Conservation (phyloP, 1,284 basidiomycete species). For the Lentinus polychrous region DNA sequence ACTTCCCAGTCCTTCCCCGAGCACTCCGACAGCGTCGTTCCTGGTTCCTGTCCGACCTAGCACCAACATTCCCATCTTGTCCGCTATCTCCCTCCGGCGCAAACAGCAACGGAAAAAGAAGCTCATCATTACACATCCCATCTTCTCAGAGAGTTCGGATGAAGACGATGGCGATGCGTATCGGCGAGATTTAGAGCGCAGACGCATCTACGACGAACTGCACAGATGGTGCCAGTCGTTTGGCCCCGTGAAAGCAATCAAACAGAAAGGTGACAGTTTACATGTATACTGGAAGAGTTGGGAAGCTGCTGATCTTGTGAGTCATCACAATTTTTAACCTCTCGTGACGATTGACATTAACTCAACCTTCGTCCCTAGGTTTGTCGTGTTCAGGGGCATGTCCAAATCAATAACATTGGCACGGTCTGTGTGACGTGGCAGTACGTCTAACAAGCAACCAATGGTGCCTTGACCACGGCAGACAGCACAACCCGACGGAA, state of each 20-base stretch:
- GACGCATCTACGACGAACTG: conserved; percentile 17
- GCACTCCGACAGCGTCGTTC: conserved; percentile 22
- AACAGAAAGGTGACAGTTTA: conserved; percentile 23
- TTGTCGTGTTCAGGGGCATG: conserved; percentile 24
- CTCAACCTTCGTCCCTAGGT: conserved; percentile 14
- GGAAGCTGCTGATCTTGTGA: conserved; percentile 25
- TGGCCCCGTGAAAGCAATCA: conserved; percentile 20
- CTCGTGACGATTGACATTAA: not conserved
- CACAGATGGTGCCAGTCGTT: conserved; percentile 25
- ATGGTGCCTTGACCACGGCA: no score
- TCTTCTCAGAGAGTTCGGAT: not conserved
- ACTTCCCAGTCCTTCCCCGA: conserved; percentile 22
- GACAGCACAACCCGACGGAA: no score
- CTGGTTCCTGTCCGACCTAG: conserved; percentile 19
- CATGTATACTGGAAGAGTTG: conserved; percentile 26
- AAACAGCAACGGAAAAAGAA: conserved; percentile 22
- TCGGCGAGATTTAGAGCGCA: conserved; percentile 3
- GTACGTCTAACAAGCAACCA: conserved; percentile 19
- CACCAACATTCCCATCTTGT: conserved; percentile 17
- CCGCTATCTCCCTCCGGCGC: conserved; percentile 14
- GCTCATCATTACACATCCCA: conserved; percentile 20
- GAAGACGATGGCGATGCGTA: conserved; percentile 12
- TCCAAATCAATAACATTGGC: conserved; percentile 24
- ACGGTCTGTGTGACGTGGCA: conserved; percentile 25
- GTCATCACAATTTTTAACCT: conserved; percentile 1